These are phyloP conservation scores for Clavaria fumosa DNA, from an alignment of 768 basidiomycete species.

Conservation along the genomic window DNA sequence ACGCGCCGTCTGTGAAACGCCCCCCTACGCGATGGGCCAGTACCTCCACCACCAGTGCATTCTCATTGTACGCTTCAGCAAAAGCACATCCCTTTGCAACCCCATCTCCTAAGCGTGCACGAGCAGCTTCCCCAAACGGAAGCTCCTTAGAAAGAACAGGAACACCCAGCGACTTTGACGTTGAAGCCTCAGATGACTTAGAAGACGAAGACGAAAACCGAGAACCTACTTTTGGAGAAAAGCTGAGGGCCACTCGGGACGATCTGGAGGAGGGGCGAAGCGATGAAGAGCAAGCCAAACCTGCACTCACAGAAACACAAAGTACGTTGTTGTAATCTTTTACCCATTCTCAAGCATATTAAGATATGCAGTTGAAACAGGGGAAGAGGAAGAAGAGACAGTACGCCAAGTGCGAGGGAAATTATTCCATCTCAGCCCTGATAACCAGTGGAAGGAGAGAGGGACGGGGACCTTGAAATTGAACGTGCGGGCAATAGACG, in stretches of 20 bases:
- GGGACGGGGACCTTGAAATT: constrained; percentile 58
- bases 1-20: constrained; percentile 16
- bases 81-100: constrained; percentile 32
- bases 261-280: constrained; percentile 35
- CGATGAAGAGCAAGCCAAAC: constrained; percentile 33
- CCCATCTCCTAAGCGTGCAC: constrained; percentile 38
- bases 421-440: constrained; percentile 43
- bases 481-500: constrained; percentile 50
- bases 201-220: constrained; percentile 30
- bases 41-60: constrained; percentile 33
- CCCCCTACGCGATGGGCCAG: constrained; percentile 38
- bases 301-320: constrained; percentile 52
- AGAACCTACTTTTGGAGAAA: constrained; percentile 44
- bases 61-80: constrained; percentile 43
- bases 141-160: constrained; percentile 29
- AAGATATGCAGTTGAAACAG: constrained; percentile 40
- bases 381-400: constrained; percentile 73
- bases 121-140: constrained; percentile 31
- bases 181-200: constrained; percentile 22
- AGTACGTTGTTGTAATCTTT: constrained; percentile 23
- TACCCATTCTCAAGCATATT: constrained; percentile 6
- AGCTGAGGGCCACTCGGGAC: constrained; percentile 45
- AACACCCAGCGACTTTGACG: constrained; percentile 14
- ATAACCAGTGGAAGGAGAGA: constrained; percentile 62
- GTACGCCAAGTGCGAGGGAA: constrained; percentile 67